Percentiles rank a stretch among this genome's conserved stretches.
Evolutionary conservation across 2,329 filamentous ascomycete genomes (phyloP).

Genomic region (Cladophialophora psammophila): DNA sequence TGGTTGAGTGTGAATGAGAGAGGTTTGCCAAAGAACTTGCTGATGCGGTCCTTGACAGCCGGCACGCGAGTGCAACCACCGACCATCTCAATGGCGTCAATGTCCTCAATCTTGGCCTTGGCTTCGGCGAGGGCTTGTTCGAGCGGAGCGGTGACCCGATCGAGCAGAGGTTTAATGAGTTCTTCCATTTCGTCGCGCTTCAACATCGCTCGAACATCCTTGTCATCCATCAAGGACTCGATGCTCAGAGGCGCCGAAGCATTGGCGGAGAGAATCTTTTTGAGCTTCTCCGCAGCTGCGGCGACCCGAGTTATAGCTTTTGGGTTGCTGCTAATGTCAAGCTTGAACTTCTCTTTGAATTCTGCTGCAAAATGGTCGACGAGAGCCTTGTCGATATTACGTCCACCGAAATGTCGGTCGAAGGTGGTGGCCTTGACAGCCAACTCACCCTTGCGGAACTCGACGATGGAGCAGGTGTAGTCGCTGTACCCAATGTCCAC

Average conservation of each 20-base stretch:
- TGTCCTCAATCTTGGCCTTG: conserved; percentile 88
- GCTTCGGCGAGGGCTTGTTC: conserved; percentile 95
- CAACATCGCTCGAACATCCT: conserved; percentile 87
- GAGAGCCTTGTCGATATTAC: conserved; percentile 94
- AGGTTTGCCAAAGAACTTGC: conserved; percentile 87
- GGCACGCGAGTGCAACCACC: conserved; percentile 95
- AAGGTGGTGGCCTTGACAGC: conserved; percentile 90
- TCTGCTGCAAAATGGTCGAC: conserved; percentile 94
- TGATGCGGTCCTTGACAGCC: conserved; percentile 86
- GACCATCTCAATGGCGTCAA: conserved; percentile 91
- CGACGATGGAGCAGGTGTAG: conserved; percentile 91
- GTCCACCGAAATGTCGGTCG: conserved; percentile 95
- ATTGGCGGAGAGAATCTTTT: conserved; percentile 98
- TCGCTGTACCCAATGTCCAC: conserved; percentile 96
- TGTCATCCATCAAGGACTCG: conserved; percentile 97
- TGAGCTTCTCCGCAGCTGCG: conserved; percentile 92
- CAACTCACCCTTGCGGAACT: conserved; percentile 97
- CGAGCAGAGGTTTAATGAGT: conserved; percentile 83
- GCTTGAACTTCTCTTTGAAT: conserved; percentile 98
- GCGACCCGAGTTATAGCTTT: conserved; percentile 89
- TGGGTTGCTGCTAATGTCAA: conserved; percentile 88
- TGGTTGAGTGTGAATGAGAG: conserved; percentile 98
- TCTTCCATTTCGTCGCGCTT: conserved; percentile 94
- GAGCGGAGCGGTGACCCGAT: conserved; percentile 74
- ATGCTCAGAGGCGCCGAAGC: conserved; percentile 92